Conservation (phyloP, 129 eudicot species). For the Chrysanthemum seticuspe region DNA sequence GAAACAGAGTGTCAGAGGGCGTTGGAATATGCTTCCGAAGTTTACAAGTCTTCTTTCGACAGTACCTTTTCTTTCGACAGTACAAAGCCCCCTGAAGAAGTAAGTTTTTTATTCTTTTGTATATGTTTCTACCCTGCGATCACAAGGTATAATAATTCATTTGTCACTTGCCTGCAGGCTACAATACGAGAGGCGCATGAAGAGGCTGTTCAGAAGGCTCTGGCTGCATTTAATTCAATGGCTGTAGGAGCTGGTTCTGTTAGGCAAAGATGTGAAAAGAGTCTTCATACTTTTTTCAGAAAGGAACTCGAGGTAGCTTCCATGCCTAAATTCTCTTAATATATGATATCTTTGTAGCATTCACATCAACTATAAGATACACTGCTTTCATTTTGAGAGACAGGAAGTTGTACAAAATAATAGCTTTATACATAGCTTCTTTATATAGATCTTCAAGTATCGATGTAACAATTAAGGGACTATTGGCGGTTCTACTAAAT, state of each 20-base stretch:
- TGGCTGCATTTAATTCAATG: slow-evolving; percentile 66
- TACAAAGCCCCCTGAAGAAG: slow-evolving; percentile 92
- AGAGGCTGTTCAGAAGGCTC: slow-evolving; percentile 71
- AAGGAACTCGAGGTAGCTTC: slow-evolving; percentile 85
- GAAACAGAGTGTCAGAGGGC: slow-evolving; percentile 98
- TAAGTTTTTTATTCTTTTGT: slow-evolving; percentile 30
- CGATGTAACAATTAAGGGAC: not conserved
- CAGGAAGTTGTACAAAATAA: not conserved
- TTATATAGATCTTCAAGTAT: not conserved
- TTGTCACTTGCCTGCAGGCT: slow-evolving; percentile 50
- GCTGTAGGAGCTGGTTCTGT: slow-evolving; percentile 87
- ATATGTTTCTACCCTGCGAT: slow-evolving; percentile 20
- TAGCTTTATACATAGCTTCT: not conserved
- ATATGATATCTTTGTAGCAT: not conserved
- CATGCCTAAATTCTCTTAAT: not conserved
- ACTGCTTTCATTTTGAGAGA: not conserved
- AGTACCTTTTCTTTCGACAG: slow-evolving; percentile 67
- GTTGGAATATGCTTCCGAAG: slow-evolving; percentile 77
- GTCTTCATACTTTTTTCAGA: slow-evolving; percentile 62
- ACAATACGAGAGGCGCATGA: slow-evolving; percentile 90
- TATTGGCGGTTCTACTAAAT: not conserved
- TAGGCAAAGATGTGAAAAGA: slow-evolving; percentile 80
- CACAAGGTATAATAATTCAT: slow-evolving; percentile 10
- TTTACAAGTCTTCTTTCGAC: slow-evolving; percentile 80
- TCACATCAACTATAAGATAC: slow-evolving; percentile 4